Base-by-base conservation (phyloP, 78 protist species). In the Capsaspora owczarzaki region DNA sequence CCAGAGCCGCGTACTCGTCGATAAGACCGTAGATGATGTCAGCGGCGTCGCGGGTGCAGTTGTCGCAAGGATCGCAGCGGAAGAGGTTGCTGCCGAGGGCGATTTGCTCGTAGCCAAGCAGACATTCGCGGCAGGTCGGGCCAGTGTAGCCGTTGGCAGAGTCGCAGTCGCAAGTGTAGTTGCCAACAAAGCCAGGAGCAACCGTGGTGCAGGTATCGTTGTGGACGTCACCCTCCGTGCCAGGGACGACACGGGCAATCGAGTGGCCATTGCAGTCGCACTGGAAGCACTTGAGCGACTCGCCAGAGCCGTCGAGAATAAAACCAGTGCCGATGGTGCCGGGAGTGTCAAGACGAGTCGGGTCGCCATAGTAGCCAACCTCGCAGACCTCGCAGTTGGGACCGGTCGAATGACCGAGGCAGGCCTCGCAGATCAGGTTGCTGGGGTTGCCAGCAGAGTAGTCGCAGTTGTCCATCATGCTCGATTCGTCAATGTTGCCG, bases 251-350 rank as follows among this genome's bases (percentile, higher is more conserved):
- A 2, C 25, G 12, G 29, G 66, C 72, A 41, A 6, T 35, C 42
- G 33, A 35, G 72, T 35, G 72, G 6, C 72, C 72, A 41, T 35
- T 63, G 72, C 72, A 63, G 72, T 63, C 41, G 72, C 72, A 63
- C 72, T 63, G 27, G 72, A 8, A 25, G 72, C 72, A 63, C 72
- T 63, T 63, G 72, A 63, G 72, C 72, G 72, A 63, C 25, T 8
- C 23, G 20, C 35, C 43, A 14, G 27, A 33, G 72, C 42, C 72
- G 72, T 4, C 72, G 41, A 63, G 35, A 20, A 63, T 41, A 41
- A 19, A 35, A 14, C 72, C 72, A 1, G 41, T 6, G 41, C 41
- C 41, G 35, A 56, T 16, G 8, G 25, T 12, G 66, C 66, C 66
- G 66, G 12, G 4, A 16, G 41, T 35, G 43, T 29, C 72, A 25